Conservation (phyloP, 2,329 filamentous ascomycete genomes). For the Epichloe gansuensis region DNA sequence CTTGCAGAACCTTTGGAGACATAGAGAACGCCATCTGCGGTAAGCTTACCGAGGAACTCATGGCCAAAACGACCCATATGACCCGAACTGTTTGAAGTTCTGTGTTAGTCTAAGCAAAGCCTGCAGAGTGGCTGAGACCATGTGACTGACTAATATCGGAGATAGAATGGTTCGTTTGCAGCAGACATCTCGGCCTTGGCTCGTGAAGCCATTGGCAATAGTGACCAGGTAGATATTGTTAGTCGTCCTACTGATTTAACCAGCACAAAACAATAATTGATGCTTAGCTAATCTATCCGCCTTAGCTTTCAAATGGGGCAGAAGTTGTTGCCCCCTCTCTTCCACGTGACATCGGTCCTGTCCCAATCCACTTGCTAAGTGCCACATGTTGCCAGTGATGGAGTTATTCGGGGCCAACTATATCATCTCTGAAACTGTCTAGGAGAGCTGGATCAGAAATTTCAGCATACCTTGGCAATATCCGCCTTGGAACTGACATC, state of each 20-base stretch:
- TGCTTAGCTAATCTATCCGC: slow-evolving; percentile 1
- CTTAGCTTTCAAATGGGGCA: not conserved
- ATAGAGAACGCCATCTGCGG: not conserved
- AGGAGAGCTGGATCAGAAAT: slow-evolving; percentile 10
- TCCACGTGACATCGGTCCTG: slow-evolving; percentile 3
- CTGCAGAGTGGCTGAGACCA: slow-evolving; percentile 2
- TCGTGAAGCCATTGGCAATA: not conserved
- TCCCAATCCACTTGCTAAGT: slow-evolving; percentile 2
- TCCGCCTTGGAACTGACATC: slow-evolving; percentile 15
- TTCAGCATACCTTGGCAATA: slow-evolving; percentile 16
- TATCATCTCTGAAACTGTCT: slow-evolving; percentile 11
- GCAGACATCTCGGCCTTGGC: slow-evolving; percentile 38
- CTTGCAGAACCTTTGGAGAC: not conserved
- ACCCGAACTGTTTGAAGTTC: slow-evolving; percentile 55
- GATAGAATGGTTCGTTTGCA: slow-evolving; percentile 74
- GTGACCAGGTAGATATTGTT: not conserved
- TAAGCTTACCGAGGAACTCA: slow-evolving; percentile 71
- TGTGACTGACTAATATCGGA: slow-evolving; percentile 82
- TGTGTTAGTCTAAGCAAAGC: slow-evolving; percentile 1
- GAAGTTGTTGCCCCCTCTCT: not conserved
- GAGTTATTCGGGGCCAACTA: not conserved
- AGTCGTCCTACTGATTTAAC: not conserved
- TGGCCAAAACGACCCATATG: slow-evolving; percentile 96
- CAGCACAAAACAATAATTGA: not conserved
- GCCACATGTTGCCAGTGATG: slow-evolving; percentile 5